Evolutionary conservation across 495 filamentous ascomycete species (phyloP), one percentile per base, ranked within the genome.

Genomic region (Neurospora sublineolata): DNA sequence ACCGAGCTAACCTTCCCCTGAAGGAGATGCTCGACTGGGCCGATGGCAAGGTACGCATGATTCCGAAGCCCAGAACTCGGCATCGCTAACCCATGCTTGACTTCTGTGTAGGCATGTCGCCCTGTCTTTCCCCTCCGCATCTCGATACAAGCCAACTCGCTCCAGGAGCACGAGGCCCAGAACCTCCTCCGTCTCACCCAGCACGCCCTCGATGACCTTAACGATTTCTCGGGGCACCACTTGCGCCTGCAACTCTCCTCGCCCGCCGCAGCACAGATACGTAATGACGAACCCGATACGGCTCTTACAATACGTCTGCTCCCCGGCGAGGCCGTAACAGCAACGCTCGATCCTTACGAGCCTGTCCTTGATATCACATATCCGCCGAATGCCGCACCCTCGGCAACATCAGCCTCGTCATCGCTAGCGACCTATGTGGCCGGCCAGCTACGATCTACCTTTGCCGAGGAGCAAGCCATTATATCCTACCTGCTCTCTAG

Each of bases 21-120:
- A 85, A 89, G 75, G 87, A 91, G 72, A 99, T 99, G 95, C 87
- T 90, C 68, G 88, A 91, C 71, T 98, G 95, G 95, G 92, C 94
- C 16, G 91, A 97, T 77, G 93, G 95, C 60, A 94, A 91, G 88
- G 94, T 95, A 81, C 71, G 85, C 33, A 67, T 23, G 76, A 39
- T 36, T 36, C 33, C 33, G n/a, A 20, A 37, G 36, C 39, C 69
- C 23, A 41, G 2, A 36, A 18, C 52, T 64, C 33, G 52, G 14
- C 46, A 38, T 69, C 70, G 69, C 74, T 71, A 20, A 64, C 67
- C 20, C 0, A 14, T 16, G 33, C 23, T 36, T 18, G 20, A 37
- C 6, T 30, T 5, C 3, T 10, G 27, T 6, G 67, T 74, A 97
- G 94, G 88, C 88, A 68, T 99, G 95, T 79, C 89, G 88, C 73